Evolutionary conservation across 2,329 filamentous ascomycete genomes (phyloP).

Genomic region (Aspergillus calidoustus): DNA sequence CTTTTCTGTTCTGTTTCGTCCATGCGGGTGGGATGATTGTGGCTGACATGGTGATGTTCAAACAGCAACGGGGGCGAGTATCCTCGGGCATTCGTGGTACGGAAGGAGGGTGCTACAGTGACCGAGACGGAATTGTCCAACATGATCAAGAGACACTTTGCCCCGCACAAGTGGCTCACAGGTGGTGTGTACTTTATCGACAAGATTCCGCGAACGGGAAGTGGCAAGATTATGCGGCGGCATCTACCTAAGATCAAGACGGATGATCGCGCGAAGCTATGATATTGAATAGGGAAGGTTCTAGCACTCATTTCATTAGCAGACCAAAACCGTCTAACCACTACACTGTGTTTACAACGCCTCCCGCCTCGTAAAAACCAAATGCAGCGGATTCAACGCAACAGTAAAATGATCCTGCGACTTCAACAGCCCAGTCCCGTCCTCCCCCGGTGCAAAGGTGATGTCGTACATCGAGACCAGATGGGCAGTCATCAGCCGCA

Average conservation of each 20-base stretch:
- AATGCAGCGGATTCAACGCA: background rate
- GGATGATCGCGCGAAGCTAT: background rate
- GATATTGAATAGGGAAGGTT: background rate
- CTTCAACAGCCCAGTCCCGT: background rate
- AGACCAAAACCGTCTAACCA: background rate
- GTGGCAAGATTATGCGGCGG: background rate
- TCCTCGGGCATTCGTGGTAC: no score
- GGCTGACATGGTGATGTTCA: no score
- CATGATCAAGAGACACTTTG: no score
- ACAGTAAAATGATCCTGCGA: constrained; percentile 11
- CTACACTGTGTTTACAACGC: background rate
- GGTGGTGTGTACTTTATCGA: background rate
- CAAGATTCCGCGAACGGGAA: background rate
- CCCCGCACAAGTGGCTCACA: no score
- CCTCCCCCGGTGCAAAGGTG: constrained; percentile 10
- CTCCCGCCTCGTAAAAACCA: background rate
- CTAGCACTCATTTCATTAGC: background rate
- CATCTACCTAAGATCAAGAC: background rate
- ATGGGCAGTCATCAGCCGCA: background rate
- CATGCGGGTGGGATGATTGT: no score
- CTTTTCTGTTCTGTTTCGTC: no score
- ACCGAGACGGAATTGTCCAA: no score
- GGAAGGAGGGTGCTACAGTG: no score
- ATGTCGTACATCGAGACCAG: constrained; percentile 1
- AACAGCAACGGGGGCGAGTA: no score